phyloP scores from a whole-genome alignment of 495 filamentous ascomycete genomes.

The Parachaetomium inaequale region DNA sequence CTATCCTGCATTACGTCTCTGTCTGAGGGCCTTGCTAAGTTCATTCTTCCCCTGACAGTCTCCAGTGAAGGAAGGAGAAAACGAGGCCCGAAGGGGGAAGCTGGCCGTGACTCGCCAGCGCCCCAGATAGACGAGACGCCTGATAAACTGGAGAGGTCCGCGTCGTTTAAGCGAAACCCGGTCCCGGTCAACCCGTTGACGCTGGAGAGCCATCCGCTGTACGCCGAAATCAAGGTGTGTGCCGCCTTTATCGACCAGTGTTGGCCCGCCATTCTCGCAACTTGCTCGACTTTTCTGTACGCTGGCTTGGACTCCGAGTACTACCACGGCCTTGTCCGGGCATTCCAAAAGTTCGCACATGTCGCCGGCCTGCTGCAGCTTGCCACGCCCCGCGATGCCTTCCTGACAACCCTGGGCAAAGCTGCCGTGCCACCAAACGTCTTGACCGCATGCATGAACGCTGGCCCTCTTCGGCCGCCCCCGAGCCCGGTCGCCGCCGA shows the following conservation, averaged over 20 bases:
- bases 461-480: conserved; percentile 35
- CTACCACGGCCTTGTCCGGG: conserved; percentile 86
- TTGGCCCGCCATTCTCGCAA: conserved; percentile 92
- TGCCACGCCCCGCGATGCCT: conserved; percentile 84
- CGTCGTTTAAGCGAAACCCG: conserved; percentile 54
- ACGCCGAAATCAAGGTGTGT: conserved; percentile 66
- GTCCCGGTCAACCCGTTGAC: conserved; percentile 77
- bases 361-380: conserved; percentile 85
- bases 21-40: conserved; percentile 88
- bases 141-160: conserved; percentile 46
- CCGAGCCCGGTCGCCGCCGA: conserved; percentile 48
- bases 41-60: conserved; percentile 84
- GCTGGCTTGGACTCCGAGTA: conserved; percentile 91
- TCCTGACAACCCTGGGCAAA: conserved; percentile 89
- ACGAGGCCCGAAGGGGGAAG: conserved; percentile 42
- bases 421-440: conserved; percentile 80
- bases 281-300: conserved; percentile 91
- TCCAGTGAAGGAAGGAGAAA: conserved; percentile 58
- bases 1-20: conserved; percentile 82
- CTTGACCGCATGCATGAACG: conserved; percentile 57
- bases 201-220: conserved; percentile 65
- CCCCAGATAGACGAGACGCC: conserved; percentile 34
- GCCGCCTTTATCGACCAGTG: conserved; percentile 82
- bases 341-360: conserved; percentile 93
- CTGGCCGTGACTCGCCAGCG: conserved; percentile 43